Evolutionary conservation across 1,284 basidiomycete species (phyloP).

Genomic region (Ceratobasidium sp.): DNA sequence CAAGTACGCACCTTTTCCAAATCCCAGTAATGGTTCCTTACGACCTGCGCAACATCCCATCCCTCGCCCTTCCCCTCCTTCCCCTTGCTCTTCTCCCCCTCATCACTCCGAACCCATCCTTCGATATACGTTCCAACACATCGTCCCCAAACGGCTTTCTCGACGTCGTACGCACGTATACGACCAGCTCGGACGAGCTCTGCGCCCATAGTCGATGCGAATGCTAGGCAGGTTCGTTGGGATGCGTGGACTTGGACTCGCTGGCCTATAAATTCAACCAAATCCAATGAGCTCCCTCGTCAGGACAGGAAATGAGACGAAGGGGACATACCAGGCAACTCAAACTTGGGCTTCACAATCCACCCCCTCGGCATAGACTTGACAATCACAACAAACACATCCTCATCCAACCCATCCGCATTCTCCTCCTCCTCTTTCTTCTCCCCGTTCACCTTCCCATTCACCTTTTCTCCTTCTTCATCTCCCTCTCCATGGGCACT

Average conservation of each 20-base stretch:
- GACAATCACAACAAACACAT: constrained; percentile 31
- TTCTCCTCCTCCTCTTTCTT: not conserved
- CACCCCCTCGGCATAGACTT: constrained; percentile 15
- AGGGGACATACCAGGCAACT: constrained; percentile 14
- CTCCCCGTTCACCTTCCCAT: not conserved
- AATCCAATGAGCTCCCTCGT: constrained; percentile 20
- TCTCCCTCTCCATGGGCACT: constrained; percentile 64
- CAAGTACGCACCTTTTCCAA: constrained; percentile 70
- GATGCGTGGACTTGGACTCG: constrained; percentile 53
- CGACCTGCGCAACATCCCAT: constrained; percentile 67
- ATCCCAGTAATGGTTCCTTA: constrained; percentile 78
- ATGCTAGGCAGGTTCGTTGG: constrained; percentile 61
- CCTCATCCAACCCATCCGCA: constrained; percentile 30
- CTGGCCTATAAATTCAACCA: constrained; percentile 53
- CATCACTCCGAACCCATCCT: constrained; percentile 67
- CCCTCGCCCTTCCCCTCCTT: constrained; percentile 50
- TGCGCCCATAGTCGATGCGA: constrained; percentile 77
- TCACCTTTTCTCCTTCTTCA: constrained; percentile 4
- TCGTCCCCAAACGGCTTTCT: constrained; percentile 74
- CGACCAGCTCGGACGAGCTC: constrained; percentile 70
- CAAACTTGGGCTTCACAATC: constrained; percentile 31
- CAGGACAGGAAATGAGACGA: no score
- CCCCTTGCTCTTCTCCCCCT: constrained; percentile 53
- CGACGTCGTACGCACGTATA: constrained; percentile 67
- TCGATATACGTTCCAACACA: constrained; percentile 77